A percentile compares a stretch with the other conserved stretches of the same genome.
Conservation (phyloP, 305 asterid genomes). For the Vinca major region DNA sequence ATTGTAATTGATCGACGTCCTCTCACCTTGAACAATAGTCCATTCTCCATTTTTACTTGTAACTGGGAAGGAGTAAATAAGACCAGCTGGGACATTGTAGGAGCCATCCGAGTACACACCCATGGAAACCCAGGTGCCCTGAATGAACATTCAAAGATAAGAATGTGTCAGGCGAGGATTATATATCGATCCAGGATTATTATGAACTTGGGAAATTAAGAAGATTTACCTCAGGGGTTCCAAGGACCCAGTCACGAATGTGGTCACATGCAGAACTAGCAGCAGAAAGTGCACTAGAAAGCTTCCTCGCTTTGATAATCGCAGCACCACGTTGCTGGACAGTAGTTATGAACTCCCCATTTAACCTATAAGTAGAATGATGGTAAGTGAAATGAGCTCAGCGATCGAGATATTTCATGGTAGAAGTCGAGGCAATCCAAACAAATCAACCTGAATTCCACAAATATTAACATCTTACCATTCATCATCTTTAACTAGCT, state of each 20-base stretch:
- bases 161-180: neutral
- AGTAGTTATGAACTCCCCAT: constrained; percentile 61
- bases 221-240: constrained; percentile 72
- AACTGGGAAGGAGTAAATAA: constrained; percentile 80
- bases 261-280: constrained; percentile 97
- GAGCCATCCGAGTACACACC: constrained; percentile 97
- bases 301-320: constrained; percentile 85
- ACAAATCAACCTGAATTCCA: neutral
- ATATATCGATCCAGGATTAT: neutral
- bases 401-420: neutral
- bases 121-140: constrained; percentile 93
- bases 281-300: constrained; percentile 95
- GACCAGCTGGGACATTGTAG: constrained; percentile 78
- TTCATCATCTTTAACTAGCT: constrained; percentile 65
- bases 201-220: neutral
- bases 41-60: constrained; percentile 92
- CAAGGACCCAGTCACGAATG: constrained; percentile 90
- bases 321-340: constrained; percentile 99
- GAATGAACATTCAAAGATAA: constrained; percentile 3
- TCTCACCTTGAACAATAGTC: constrained; percentile 79
- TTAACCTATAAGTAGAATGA: constrained; percentile 41
- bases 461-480: constrained; percentile 6
- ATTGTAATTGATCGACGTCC: constrained; percentile 6
- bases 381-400: neutral
- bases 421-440: neutral